Conservation (phyloP, 768 basidiomycete species). For the Ramaria rubella region DNA sequence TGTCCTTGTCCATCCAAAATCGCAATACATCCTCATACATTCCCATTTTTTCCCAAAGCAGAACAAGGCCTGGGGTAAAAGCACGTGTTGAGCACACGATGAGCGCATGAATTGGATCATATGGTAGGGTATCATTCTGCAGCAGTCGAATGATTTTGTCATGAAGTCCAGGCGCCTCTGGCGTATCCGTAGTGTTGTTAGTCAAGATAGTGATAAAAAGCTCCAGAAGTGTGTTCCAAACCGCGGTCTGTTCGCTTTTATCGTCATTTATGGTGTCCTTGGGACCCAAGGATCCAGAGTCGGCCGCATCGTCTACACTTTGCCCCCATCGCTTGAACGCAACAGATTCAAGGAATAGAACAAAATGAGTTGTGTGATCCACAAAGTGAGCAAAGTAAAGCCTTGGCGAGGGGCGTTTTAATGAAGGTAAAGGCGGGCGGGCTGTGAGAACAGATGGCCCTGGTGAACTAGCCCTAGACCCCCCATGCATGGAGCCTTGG, state of each 20-base stretch:
- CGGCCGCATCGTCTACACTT: slow-evolving; percentile 35
- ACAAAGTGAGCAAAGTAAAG: slow-evolving; percentile 93
- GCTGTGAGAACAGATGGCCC: slow-evolving; percentile 19
- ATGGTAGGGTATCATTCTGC: slow-evolving; percentile 51
- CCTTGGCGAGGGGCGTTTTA: slow-evolving; percentile 66
- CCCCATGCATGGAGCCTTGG: slow-evolving; percentile 33
- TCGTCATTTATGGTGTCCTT: slow-evolving; percentile 38
- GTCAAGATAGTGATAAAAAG: slow-evolving; percentile 69
- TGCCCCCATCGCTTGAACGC: slow-evolving; percentile 78
- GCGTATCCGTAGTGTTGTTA: slow-evolving; percentile 16
- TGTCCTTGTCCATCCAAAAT: slow-evolving; percentile 81
- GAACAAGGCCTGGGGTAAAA: slow-evolving; percentile 79
- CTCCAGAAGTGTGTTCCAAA: slow-evolving; percentile 96
- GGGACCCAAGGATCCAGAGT: slow-evolving; percentile 12
- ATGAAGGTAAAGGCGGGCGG: slow-evolving; percentile 10
- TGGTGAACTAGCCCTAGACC: slow-evolving; percentile 23
- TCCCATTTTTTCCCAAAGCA: slow-evolving; percentile 88
- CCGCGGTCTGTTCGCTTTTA: slow-evolving; percentile 65
- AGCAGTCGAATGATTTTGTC: slow-evolving; percentile 74
- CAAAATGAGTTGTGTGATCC: slow-evolving; percentile 77
- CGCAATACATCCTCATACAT: slow-evolving; percentile 95
- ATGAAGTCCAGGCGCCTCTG: slow-evolving; percentile 26
- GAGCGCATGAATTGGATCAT: slow-evolving; percentile 88
- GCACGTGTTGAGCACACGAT: slow-evolving; percentile 82
- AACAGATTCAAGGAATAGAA: slow-evolving; percentile 84